These are phyloP conservation scores for Ganoderma multipileum DNA, from an alignment of 1,284 basidiomycete species.

Conservation along the genomic window DNA sequence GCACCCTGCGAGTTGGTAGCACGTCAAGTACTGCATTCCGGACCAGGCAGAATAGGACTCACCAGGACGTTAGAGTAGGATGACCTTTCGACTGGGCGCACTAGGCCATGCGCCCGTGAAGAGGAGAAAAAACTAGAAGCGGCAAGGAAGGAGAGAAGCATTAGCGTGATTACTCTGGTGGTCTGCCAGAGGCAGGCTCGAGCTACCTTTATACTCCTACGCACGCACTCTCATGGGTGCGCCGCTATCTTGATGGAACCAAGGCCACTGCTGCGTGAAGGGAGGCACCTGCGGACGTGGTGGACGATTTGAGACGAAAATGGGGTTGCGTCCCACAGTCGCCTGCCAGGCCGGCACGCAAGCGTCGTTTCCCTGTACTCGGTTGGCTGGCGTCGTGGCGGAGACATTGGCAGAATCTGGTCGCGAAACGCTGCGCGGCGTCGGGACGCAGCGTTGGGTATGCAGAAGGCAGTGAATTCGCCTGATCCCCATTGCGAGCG, in stretches of 20 bases:
- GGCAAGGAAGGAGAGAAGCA: background rate
- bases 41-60: background rate
- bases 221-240: too few relatives aligned
- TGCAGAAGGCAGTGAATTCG: background rate
- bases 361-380: background rate
- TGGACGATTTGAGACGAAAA: background rate
- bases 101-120: background rate
- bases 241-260: too few relatives aligned
- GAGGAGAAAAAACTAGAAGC: background rate
- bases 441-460: background rate
- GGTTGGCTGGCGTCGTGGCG: background rate
- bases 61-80: background rate
- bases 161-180: background rate
- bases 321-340: background rate
- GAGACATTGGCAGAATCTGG: too few relatives aligned
- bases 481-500: background rate
- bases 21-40: background rate
- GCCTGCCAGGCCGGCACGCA: too few relatives aligned
- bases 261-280: too few relatives aligned
- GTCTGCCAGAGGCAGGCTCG: background rate
- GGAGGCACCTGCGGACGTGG: too few relatives aligned
- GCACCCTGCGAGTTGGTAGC: background rate
- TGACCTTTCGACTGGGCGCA: background rate
- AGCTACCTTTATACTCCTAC: background rate
- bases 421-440: background rate